These are phyloP conservation scores for Lasiodiplodia sp. DNA, from an alignment of 2,329 filamentous ascomycete genomes.

Conservation along the genomic window DNA sequence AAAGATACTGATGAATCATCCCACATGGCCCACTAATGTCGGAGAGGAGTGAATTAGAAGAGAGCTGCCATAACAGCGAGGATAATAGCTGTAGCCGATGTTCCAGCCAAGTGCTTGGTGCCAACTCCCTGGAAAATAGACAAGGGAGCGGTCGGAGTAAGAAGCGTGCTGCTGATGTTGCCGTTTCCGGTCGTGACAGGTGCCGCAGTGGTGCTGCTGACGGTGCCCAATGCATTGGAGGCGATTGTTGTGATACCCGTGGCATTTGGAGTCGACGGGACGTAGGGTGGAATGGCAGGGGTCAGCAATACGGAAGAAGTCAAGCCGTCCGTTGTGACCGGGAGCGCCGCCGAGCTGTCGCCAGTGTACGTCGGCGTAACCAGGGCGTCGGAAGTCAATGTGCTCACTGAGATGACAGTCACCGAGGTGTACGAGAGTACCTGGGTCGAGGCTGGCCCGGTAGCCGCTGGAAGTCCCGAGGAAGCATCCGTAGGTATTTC, in stretches of 20 bases:
- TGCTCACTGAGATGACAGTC: not conserved
- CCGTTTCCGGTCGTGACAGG: constrained; percentile 5
- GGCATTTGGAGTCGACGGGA: not conserved
- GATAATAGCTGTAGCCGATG: not conserved
- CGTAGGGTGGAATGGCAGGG: not conserved
- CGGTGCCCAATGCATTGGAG: not conserved
- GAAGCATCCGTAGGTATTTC: not conserved
- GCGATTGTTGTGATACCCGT: not conserved
- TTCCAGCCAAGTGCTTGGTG: not conserved
- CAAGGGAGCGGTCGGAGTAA: not conserved
- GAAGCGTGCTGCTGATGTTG: constrained; percentile 23
- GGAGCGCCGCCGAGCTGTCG: not conserved
- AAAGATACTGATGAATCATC: constrained; percentile 10
- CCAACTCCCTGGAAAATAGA: constrained; percentile 14
- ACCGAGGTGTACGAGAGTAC: not conserved
- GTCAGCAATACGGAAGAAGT: not conserved
- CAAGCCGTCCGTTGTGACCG: not conserved
- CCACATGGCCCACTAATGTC: constrained; percentile 1
- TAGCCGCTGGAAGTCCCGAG: not conserved
- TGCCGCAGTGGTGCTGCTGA: not conserved
- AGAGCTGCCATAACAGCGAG: constrained; percentile 9
- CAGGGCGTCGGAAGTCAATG: not conserved
- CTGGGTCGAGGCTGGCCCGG: not conserved
- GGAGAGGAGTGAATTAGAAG: not conserved
- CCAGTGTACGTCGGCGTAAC: not conserved